Base-by-base conservation (phyloP, 306 rosid genomes). In the Medicago ruthenica region DNA sequence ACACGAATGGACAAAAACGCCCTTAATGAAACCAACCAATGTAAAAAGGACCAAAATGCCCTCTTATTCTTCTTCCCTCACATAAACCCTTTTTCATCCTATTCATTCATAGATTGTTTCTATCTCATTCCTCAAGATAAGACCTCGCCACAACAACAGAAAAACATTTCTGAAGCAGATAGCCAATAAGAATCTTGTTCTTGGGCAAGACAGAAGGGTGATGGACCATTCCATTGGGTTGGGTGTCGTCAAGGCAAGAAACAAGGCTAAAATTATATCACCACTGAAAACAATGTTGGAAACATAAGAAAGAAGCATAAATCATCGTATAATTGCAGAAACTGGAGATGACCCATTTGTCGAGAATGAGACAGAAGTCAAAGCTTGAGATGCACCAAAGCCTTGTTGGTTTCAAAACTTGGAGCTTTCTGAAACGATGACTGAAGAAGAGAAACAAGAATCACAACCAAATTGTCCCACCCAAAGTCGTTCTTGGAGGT, bases 371-470 rank as follows among this genome's bases (percentile, higher is more conserved):
- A 9, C 58, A 22, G 9, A 51, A 51, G 58, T 51, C 16, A n/a
- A 50, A 50, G 57, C 57, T 15, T 13, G 17, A 48, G 55, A 15
- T 50, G 57, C 57, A 6, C 57, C 18, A 50, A 8, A 4, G 57
- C 20, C 57, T n/a, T 50, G 2, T 18, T 50, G 8, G 15, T n/a
- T 50, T n/a, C 57, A 50, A 53, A 53, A 53, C 9, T 9, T 17
- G 10, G 59, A 53, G 11, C 16, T 53, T 22, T 5, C 4, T 8
- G 63, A 57, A 15, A 21, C 15, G 8, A 21, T 6, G 34, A 10
- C 34, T 11, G n/a, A 57, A 57, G 63, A 57, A 22, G 36, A 57
- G 63, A 57, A 57, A 57, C 36, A 57, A 10, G 63, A 57, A 10
- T 57, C 63, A 20, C 63, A 21, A 22, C 63, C 63, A 57, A 57